phyloP scores from a whole-genome alignment of 352 stramenopile genomes.

The Phytophthora podocarpi region DNA sequence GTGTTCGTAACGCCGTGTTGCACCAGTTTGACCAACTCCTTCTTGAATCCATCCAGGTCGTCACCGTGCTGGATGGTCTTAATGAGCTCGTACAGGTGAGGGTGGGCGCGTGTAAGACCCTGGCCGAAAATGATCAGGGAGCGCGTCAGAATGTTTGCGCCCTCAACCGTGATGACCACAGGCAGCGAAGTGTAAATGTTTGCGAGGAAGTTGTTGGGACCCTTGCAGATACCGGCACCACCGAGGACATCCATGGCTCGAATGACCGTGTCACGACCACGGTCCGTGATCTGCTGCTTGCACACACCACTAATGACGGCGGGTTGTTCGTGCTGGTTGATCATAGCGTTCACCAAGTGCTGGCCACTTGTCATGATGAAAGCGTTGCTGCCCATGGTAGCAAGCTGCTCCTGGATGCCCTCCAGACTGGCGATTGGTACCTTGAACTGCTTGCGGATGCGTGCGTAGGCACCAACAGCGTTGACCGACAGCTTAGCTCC shows the following conservation, averaged over 20 bases:
- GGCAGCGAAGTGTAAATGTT: conserved; percentile 97
- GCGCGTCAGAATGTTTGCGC: conserved; percentile 97
- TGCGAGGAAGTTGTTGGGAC: conserved; percentile 96
- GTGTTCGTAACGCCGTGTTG: conserved; percentile 95
- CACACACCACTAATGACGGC: conserved; percentile 98
- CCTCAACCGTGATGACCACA: conserved; percentile 98
- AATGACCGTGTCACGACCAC: conserved; percentile 95
- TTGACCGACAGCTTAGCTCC: conserved; percentile 92
- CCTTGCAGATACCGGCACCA: conserved; percentile 96
- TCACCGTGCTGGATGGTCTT: conserved; percentile 95
- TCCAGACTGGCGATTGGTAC: conserved; percentile 98
- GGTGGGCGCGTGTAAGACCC: conserved; percentile 97
- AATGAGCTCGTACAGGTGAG: conserved; percentile 98
- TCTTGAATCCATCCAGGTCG: conserved; percentile 93
- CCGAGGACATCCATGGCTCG: conserved; percentile 98
- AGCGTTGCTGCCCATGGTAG: conserved; percentile 91
- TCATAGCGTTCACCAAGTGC: conserved; percentile 98
- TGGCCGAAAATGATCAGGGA: conserved; percentile 98
- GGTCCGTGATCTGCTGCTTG: conserved; percentile 99
- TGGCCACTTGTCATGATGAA: conserved; percentile 96
- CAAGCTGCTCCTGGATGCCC: conserved; percentile 97
- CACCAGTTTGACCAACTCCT: conserved; percentile 95
- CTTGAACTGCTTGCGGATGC: conserved; percentile 98
- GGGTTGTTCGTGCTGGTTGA: conserved; percentile 98
- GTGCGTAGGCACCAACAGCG: conserved; percentile 94